Base-by-base conservation (phyloP, 2,329 filamentous ascomycete species). In the Nothophoma quercina region DNA sequence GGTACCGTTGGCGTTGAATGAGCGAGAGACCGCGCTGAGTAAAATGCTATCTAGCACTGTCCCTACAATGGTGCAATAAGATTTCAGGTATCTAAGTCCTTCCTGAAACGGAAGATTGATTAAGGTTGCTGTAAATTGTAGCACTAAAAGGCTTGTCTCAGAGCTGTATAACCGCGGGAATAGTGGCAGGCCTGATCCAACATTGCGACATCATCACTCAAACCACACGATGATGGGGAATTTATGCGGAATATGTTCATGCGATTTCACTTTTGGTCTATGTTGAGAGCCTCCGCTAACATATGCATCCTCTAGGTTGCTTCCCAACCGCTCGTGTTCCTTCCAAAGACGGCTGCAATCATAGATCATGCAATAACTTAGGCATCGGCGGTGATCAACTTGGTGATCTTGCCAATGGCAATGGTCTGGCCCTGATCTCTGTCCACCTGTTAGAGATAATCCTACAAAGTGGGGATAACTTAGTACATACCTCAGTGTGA, bases 321-420 rank as follows among this genome's bases (percentile, higher is more conserved):
- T 13, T 21, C 19, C 47, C 3, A 15, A 18, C 29, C 13, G 23
- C 32, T 45, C 21, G 13, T 21, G 3, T 5, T 4, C 15, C 10
- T 13, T n/a, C 33, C 7, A 22, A 29, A 10, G 22, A n/a, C 5
- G 2, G 1, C 3, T 26, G 15, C 35, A 5, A 16, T 10, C 18
- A 26, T 26, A 26, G 12, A 7, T 26, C 7, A 5, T 32, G n/a
- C 30, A 35, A 3, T 7, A 7, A 34, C 13, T 55, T 60, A 64
- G 54, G 62, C 62, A 4, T 55, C 47, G 30, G 73, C 71, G 2
- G 71, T 73, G 58, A 90, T 85, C 56, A 99, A 84, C 83, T 93
- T 97, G 55, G 91, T 97, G 75, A 99, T 96, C 85, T 99, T 99
- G 71, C 95, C 95, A 79, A 99, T 99, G 50, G 95, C 95, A 80